phyloP scores from a whole-genome alignment of 345 rosid genomes.

The Linum trigynum region DNA sequence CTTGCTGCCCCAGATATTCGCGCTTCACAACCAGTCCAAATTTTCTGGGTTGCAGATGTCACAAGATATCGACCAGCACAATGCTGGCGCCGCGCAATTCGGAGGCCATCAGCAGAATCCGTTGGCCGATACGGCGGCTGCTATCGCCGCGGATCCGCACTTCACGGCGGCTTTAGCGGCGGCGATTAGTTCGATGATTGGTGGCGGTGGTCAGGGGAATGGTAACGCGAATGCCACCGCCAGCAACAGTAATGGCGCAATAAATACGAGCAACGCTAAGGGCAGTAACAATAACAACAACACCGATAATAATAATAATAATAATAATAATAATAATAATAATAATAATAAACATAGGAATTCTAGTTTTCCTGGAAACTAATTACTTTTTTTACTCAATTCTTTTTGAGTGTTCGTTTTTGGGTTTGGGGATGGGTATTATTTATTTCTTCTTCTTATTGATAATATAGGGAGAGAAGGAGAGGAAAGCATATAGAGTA shows the following conservation, averaged over 20 bases:
- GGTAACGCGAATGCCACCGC: conserved; percentile 9
- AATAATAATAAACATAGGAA: conserved; percentile 24
- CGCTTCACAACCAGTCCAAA: conserved; percentile 47
- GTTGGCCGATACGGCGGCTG: conserved; percentile 33
- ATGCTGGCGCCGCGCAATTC: conserved; percentile 22
- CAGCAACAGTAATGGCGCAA: conserved; percentile 13
- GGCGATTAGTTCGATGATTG: conserved; percentile 50
- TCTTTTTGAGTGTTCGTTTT: not conserved
- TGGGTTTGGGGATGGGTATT: not conserved
- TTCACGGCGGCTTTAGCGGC: conserved; percentile 67
- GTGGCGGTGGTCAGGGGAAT: conserved; percentile 22
- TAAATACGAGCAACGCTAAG: conserved; percentile 15
- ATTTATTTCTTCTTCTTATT: not conserved
- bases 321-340: too few relatives aligned
- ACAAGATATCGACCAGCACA: conserved; percentile 26
- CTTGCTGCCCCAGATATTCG: conserved; percentile 50
- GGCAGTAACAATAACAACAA: conserved; percentile 8
- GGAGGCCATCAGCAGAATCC: conserved; percentile 24
- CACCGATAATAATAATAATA: conserved; percentile 10
- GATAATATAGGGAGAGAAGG: not conserved
- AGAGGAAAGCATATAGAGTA: conserved; percentile 2
- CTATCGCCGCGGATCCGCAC: conserved; percentile 50
- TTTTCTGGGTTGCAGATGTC: conserved; percentile 60
- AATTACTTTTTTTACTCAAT: not conserved
- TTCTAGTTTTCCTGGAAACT: conserved; percentile 28